Percentiles rank a stretch among this genome's conserved stretches.
Evolutionary conservation across 2,329 filamentous ascomycete species (phyloP).

Genomic region (Myotisia sp.): DNA sequence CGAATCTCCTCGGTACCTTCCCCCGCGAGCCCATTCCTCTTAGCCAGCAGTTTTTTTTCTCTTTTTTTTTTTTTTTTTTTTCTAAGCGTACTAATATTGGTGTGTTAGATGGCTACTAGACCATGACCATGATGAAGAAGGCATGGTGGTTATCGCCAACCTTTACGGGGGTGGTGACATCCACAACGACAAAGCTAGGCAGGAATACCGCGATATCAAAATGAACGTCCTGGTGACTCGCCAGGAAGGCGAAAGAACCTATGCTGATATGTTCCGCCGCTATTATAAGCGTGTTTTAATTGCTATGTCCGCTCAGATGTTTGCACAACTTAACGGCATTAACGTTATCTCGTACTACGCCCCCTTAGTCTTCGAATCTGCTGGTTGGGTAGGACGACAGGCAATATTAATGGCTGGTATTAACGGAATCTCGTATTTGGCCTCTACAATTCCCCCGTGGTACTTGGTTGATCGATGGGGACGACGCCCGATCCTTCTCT

Average conservation of each 20-base stretch:
- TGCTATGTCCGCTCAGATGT: conserved; percentile 92
- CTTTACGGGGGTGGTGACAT: conserved; percentile 92
- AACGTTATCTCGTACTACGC: conserved; percentile 99
- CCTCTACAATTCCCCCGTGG: conserved; percentile 91
- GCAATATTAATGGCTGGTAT: conserved; percentile 96
- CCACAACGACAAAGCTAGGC: conserved; percentile 77
- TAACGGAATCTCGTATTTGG: conserved; percentile 79
- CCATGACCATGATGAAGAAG: conserved; percentile 95
- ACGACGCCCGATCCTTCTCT: conserved; percentile 74
- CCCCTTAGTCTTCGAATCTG: conserved; percentile 87
- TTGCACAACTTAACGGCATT: conserved; percentile 95
- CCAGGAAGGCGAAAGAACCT: conserved; percentile 86
- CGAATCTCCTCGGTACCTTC: conserved; percentile 71
- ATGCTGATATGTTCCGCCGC: conserved; percentile 84
- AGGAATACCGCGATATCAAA: conserved; percentile 97
- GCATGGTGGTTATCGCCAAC: conserved; percentile 95
- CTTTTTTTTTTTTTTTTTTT: conserved; percentile 7
- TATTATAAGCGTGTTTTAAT: conserved; percentile 91
- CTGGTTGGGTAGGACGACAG: conserved; percentile 82
- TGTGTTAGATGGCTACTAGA: conserved; percentile 74
- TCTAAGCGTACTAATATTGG: conserved; percentile 13
- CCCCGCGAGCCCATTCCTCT: neutral
- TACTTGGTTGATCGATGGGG: conserved; percentile 91
- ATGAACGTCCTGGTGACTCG: conserved; percentile 89
- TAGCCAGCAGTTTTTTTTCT: conserved; percentile 1